Evolutionary conservation across 2,329 filamentous ascomycete genomes (phyloP).

Genomic region (Trichoderma asperellum): DNA sequence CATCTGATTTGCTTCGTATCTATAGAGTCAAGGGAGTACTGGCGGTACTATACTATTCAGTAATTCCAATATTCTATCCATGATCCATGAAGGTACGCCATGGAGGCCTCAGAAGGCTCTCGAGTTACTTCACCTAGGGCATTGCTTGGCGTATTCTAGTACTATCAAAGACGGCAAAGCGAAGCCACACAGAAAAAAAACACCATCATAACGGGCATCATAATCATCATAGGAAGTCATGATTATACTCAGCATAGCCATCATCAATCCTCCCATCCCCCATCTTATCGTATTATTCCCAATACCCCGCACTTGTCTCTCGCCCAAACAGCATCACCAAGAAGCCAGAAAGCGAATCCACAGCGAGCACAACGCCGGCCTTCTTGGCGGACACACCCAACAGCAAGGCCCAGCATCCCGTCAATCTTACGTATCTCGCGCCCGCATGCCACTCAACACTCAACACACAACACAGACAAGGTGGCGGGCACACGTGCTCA

Average conservation of each 20-base stretch:
- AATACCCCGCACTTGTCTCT: constrained; percentile 1
- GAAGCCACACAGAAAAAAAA: background rate
- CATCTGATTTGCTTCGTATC: background rate
- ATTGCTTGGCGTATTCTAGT: background rate
- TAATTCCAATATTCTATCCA: background rate
- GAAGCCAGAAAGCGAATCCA: background rate
- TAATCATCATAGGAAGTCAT: background rate
- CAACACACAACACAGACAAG: background rate
- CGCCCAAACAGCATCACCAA: background rate
- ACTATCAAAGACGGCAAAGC: background rate
- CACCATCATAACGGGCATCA: background rate
- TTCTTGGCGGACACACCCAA: constrained; percentile 21
- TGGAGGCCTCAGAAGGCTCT: background rate
- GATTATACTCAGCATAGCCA: background rate
- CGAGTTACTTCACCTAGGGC: background rate
- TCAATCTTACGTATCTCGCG: constrained; percentile 27
- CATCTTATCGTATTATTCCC: background rate
- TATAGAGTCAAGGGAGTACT: background rate
- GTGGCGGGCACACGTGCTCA: constrained; percentile 26
- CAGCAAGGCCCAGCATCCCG: background rate
- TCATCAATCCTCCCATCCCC: background rate
- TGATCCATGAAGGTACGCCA: background rate
- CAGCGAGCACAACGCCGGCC: constrained; percentile 8
- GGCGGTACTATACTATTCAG: too few relatives aligned
- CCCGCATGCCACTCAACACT: background rate